Percentiles rank a stretch among this genome's conserved stretches.
phyloP scores from a whole-genome alignment of 2,329 filamentous ascomycete species.

The Chaetomiaceae sp. region DNA sequence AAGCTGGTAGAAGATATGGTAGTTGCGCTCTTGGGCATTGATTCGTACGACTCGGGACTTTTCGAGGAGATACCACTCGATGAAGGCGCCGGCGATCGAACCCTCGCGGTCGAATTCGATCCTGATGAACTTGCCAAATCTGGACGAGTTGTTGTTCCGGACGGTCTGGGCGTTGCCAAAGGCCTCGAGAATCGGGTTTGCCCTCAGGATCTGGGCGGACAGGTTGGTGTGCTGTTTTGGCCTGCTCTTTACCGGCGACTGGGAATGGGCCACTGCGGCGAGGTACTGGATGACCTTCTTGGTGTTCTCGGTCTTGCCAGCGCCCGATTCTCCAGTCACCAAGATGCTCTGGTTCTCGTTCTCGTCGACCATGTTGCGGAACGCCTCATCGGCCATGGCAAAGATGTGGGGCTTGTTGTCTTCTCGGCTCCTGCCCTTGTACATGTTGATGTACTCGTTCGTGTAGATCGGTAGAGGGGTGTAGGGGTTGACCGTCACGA shows the following conservation, averaged over 20 bases:
- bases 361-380: slow-evolving; percentile 91
- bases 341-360: slow-evolving; percentile 95
- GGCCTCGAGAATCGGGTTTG: slow-evolving; percentile 94
- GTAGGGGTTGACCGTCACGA: slow-evolving; percentile 97
- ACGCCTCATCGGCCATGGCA: slow-evolving; percentile 94
- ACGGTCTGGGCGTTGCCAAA: slow-evolving; percentile 98
- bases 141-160: slow-evolving; percentile 95
- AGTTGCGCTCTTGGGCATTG: slow-evolving; percentile 85
- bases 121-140: slow-evolving; percentile 97
- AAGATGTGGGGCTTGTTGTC: slow-evolving; percentile 97
- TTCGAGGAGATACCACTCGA: slow-evolving; percentile 97
- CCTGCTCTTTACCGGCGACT: slow-evolving; percentile 62
- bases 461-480: slow-evolving; percentile 91
- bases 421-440: slow-evolving; percentile 83
- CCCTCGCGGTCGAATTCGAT: slow-evolving; percentile 89
- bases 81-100: slow-evolving; percentile 91
- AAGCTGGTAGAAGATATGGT: slow-evolving; percentile 96
- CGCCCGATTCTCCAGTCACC: slow-evolving; percentile 95
- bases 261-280: slow-evolving; percentile 84
- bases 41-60: slow-evolving; percentile 95
- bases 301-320: slow-evolving; percentile 97
- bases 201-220: slow-evolving; percentile 91
- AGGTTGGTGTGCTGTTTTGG: slow-evolving; percentile 66
- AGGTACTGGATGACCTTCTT: slow-evolving; percentile 99
- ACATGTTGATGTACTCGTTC: slow-evolving; percentile 97